These are phyloP conservation scores for Pyricularia pennisetigena DNA, from an alignment of 2,329 filamentous ascomycete species.

Conservation along the genomic window DNA sequence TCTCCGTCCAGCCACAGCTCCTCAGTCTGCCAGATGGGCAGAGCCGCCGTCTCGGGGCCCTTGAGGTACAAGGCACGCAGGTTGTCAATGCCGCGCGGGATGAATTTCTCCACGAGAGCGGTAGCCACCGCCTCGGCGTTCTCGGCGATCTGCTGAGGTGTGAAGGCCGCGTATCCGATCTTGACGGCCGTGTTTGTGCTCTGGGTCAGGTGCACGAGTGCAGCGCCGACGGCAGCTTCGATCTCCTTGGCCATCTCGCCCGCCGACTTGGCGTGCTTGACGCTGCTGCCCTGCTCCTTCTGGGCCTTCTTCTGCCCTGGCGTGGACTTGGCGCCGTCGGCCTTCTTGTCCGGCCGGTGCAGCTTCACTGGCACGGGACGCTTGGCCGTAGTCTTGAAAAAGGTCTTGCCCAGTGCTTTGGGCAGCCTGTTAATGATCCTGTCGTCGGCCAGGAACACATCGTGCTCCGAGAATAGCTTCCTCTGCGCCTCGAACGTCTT, in stretches of 20 bases:
- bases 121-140: conserved; percentile 68
- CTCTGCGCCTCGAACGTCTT: conserved; percentile 80
- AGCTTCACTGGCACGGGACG: conserved; percentile 77
- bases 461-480: conserved; percentile 76
- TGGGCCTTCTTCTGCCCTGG: conserved; percentile 28
- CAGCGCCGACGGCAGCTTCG: conserved; percentile 63
- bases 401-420: conserved; percentile 75
- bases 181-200: conserved; percentile 72
- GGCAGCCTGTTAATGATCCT: conserved; percentile 69
- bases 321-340: conserved; percentile 43
- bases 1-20: conserved; percentile 79
- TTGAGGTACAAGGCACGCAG: conserved; percentile 83
- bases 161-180: conserved; percentile 67
- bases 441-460: conserved; percentile 89
- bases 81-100: conserved; percentile 82
- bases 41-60: conserved; percentile 73
- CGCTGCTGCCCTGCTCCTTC: conserved; percentile 21
- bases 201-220: conserved; percentile 70
- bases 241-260: conserved; percentile 71
- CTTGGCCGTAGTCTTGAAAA: conserved; percentile 78
- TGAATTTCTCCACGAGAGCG: conserved; percentile 65
- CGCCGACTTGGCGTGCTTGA: conserved; percentile 42
- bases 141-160: conserved; percentile 63
- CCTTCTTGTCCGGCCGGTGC: conserved; percentile 48
- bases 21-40: conserved; percentile 91